These are phyloP conservation scores for Leccinum barrowsii DNA, from an alignment of 768 basidiomycete species.

Conservation along the genomic window DNA sequence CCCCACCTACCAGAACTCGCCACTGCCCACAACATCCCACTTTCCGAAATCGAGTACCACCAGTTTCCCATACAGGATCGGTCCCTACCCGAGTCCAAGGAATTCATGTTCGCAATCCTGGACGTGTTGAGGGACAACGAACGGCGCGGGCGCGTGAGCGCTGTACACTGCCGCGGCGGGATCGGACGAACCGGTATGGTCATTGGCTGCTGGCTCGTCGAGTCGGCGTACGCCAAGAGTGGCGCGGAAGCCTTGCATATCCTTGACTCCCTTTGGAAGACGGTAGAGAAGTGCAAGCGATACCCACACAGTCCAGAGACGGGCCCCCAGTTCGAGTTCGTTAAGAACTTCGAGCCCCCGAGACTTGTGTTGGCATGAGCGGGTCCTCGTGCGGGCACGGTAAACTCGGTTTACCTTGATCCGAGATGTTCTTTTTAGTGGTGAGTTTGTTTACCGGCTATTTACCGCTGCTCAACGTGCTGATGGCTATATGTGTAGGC, in stretches of 20 bases:
- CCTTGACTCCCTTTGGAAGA: slow-evolving; percentile 68
- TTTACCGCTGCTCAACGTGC: neutral
- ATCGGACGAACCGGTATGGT: slow-evolving; percentile 66
- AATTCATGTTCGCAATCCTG: slow-evolving; percentile 58
- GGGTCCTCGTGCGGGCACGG: neutral
- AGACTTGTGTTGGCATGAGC: slow-evolving; percentile 19
- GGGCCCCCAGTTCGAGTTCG: slow-evolving; percentile 74
- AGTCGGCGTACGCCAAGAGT: slow-evolving; percentile 56
- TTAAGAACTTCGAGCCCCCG: slow-evolving; percentile 48
- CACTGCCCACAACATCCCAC: slow-evolving; percentile 51
- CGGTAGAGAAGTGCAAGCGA: slow-evolving; percentile 72
- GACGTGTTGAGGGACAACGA: slow-evolving; percentile 59
- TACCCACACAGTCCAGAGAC: slow-evolving; percentile 80
- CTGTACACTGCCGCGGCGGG: slow-evolving; percentile 78
- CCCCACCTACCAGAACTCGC: slow-evolving; percentile 54
- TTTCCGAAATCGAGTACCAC: slow-evolving; percentile 62
- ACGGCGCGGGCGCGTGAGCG: slow-evolving; percentile 53
- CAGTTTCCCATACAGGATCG: slow-evolving; percentile 77
- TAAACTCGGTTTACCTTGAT: neutral
- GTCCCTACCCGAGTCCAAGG: slow-evolving; percentile 54
- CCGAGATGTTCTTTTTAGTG: neutral
- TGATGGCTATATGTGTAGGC: neutral
- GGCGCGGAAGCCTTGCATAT: slow-evolving; percentile 63
- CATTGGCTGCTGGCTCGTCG: slow-evolving; percentile 74
- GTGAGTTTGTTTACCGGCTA: slow-evolving; percentile 1